Evolutionary conservation across 768 basidiomycete species (phyloP), one percentile per base, ranked within the genome.

Genomic region (Amylocystis lapponica): DNA sequence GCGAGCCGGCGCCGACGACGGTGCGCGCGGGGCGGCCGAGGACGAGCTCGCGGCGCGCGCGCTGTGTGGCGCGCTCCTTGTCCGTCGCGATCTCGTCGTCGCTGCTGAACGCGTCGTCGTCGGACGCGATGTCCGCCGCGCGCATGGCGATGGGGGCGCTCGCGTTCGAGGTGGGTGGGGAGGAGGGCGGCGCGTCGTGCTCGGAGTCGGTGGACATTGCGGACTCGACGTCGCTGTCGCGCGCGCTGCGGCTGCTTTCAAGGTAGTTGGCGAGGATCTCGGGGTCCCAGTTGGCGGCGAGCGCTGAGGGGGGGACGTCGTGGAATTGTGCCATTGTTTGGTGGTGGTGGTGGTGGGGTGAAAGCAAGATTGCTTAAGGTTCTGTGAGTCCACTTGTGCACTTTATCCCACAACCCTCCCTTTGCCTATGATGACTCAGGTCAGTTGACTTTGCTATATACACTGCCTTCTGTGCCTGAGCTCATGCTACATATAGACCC

Each of bases 181-280:
- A 20, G 5, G 32, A 22, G 41, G 27, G 19, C 31, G 11, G 22
- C 20, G 14, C 31, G 10, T 37, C 36, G 36, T 10, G 25, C 16
- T 42, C 41, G 19, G 41, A 42, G 41, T 42, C 41, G 41, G 41
- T 42, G 41, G 41, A 42, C 41, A 42, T 42, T 6, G 41, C 41
- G 11, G 32, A 30, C 22, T 42, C 41, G 32, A 21, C 34, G 5
- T 42, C 41, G 32, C 25, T 14, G 16, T 20, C 39, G 21, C 21
- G 20, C 14, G 20, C 12, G 11, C 22, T 29, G 41, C 26, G 41
- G n/a, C n/a, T n/a, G n/a, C n/a, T n/a, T n/a, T n/a, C n/a, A n/a
- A n/a, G n/a, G n/a, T n/a, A n/a, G n/a, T n/a, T n/a, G n/a, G n/a
- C n/a, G n/a, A n/a, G n/a, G n/a, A n/a, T n/a, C n/a, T n/a, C n/a